These are phyloP conservation scores for Capronia americana DNA, from an alignment of 2,329 filamentous ascomycete species.

Conservation along the genomic window DNA sequence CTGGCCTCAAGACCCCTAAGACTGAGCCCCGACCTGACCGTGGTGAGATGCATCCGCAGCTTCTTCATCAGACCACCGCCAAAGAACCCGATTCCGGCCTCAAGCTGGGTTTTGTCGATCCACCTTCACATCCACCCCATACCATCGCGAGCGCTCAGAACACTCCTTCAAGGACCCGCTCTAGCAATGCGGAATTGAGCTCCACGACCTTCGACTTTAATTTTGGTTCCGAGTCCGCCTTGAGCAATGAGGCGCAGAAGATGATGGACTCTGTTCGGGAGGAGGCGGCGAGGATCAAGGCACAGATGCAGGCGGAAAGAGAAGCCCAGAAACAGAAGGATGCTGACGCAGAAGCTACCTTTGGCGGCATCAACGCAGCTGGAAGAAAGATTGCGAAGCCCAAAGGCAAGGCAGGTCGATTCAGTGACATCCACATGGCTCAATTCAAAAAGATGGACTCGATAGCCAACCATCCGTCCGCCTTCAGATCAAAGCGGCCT, in stretches of 20 bases:
- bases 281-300: slow-evolving; percentile 74
- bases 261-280: slow-evolving; percentile 72
- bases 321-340: slow-evolving; percentile 61
- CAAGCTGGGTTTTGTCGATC: slow-evolving; percentile 72
- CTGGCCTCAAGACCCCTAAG: slow-evolving; percentile 63
- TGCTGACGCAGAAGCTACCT: slow-evolving; percentile 52
- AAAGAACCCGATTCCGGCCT: slow-evolving; percentile 80
- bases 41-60: slow-evolving; percentile 91
- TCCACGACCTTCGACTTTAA: slow-evolving; percentile 54
- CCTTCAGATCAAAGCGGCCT: slow-evolving; percentile 61
- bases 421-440: slow-evolving; percentile 82
- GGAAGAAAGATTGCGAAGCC: slow-evolving; percentile 78
- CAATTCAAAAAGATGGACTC: slow-evolving; percentile 98
- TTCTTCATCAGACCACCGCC: slow-evolving; percentile 74
- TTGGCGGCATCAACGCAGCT: slow-evolving; percentile 45
- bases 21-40: slow-evolving; percentile 72
- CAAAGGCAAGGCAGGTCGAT: slow-evolving; percentile 78
- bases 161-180: slow-evolving; percentile 48
- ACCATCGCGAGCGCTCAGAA: slow-evolving; percentile 41
- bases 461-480: slow-evolving; percentile 83
- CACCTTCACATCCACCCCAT: slow-evolving; percentile 32
- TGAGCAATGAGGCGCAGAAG: slow-evolving; percentile 59
- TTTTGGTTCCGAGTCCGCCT: slow-evolving; percentile 51
- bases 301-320: slow-evolving; percentile 67
- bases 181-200: slow-evolving; percentile 42